Conservation (phyloP, 176 grass and related monocot species). For the Oryza punctata region DNA sequence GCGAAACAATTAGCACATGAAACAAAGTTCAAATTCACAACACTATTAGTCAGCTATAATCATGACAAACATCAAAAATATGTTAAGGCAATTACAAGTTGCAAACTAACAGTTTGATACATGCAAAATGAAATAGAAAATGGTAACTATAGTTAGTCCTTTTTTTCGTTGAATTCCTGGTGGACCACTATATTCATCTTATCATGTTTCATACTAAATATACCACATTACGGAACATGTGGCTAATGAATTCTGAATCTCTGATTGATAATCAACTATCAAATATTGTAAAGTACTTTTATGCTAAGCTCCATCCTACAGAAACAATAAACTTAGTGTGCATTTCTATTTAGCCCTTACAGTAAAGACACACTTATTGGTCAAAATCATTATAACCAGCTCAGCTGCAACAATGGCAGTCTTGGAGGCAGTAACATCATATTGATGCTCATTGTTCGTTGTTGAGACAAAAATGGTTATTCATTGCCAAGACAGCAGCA, state of each 20-base stretch:
- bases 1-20: slow-evolving; percentile 29
- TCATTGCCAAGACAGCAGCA: neutral
- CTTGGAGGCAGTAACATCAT: neutral
- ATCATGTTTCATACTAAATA: neutral
- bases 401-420: neutral
- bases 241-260: neutral
- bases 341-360: neutral
- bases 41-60: neutral
- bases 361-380: neutral
- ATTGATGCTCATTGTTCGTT: neutral
- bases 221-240: neutral
- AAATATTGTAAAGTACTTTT: neutral
- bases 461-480: neutral
- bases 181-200: neutral
- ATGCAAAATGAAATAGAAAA: neutral
- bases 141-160: neutral
- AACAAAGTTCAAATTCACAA: neutral
- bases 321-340: neutral
- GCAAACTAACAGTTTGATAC: neutral
- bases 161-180: neutral
- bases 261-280: neutral
- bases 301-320: neutral
- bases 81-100: neutral
- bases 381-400: slow-evolving; percentile 5
- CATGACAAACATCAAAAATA: neutral